phyloP scores from a whole-genome alignment of 192 early-diverging fungal genomes.

The Coemansia sp. region DNA sequence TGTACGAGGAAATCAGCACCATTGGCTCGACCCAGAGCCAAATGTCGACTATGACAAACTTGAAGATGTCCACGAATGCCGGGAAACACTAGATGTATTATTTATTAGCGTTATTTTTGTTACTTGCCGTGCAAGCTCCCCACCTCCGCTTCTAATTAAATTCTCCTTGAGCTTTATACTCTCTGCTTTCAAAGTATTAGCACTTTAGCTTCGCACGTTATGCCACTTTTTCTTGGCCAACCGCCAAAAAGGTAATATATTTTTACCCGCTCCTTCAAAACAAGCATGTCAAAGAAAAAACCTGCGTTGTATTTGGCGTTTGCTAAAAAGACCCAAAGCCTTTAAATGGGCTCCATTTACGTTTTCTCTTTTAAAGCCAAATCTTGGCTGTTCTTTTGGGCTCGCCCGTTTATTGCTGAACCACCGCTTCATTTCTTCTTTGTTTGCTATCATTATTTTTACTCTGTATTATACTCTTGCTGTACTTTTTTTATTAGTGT shows the following conservation, averaged over 20 bases:
- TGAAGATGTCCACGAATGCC: slow-evolving; percentile 25
- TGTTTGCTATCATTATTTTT: background rate
- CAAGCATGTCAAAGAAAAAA: background rate
- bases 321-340: background rate
- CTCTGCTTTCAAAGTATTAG: no score
- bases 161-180: background rate
- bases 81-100: slow-evolving; percentile 22
- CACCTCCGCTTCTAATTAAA: background rate
- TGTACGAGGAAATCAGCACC: slow-evolving; percentile 63
- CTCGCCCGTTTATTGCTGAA: background rate
- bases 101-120: slow-evolving; percentile 1
- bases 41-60: slow-evolving; percentile 45
- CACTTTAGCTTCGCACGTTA: background rate
- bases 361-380: background rate
- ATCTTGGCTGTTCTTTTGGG: background rate
- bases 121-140: no score
- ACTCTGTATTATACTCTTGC: background rate
- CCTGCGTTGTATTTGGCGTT: background rate
- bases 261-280: background rate
- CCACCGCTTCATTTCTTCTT: background rate
- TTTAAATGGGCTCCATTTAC: background rate
- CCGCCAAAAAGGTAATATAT: background rate
- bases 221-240: background rate
- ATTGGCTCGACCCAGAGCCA: slow-evolving; percentile 33
- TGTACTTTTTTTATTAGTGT: background rate